A percentile compares a stretch with the other conserved stretches of the same genome.
Evolutionary conservation across 1,284 basidiomycete species (phyloP).

Genomic region (Xanthoconium separans): DNA sequence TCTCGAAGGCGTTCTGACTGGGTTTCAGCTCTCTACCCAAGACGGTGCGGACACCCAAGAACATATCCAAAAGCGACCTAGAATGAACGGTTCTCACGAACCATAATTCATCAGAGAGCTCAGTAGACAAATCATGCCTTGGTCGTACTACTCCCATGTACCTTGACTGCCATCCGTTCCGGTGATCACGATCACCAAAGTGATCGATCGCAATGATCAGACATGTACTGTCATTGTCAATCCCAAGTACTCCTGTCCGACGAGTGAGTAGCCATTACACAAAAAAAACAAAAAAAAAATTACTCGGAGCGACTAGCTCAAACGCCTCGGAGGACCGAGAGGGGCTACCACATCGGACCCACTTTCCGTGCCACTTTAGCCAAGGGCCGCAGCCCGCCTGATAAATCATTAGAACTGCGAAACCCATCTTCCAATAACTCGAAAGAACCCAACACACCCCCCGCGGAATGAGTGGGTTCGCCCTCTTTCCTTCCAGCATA

Average conservation of each 20-base stretch:
- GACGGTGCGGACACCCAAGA: slow-evolving; percentile 18
- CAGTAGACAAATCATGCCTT: slow-evolving; percentile 5
- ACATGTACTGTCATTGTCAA: slow-evolving; percentile 21
- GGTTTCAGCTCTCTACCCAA: slow-evolving; percentile 48
- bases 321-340: slow-evolving; percentile 16
- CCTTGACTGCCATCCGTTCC: slow-evolving; percentile 25
- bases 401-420: slow-evolving; percentile 22
- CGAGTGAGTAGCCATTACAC: not conserved
- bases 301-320: not conserved
- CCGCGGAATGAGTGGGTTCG: slow-evolving; percentile 25
- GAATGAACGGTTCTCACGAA: slow-evolving; percentile 23
- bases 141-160: slow-evolving; percentile 10
- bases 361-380: slow-evolving; percentile 9
- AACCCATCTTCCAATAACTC: slow-evolving; percentile 3
- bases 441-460: slow-evolving; percentile 14
- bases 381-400: slow-evolving; percentile 25
- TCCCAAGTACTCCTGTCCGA: slow-evolving; percentile 7
- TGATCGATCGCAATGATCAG: slow-evolving; percentile 36
- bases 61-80: slow-evolving; percentile 26
- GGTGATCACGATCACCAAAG: slow-evolving; percentile 34
- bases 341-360: slow-evolving; percentile 17
- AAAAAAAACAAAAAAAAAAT: not conserved
- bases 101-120: slow-evolving; percentile 5
- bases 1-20: slow-evolving; percentile 57
- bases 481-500: slow-evolving; percentile 7